Base-by-base conservation (phyloP, 768 basidiomycete species). In the Russula olivacea region DNA sequence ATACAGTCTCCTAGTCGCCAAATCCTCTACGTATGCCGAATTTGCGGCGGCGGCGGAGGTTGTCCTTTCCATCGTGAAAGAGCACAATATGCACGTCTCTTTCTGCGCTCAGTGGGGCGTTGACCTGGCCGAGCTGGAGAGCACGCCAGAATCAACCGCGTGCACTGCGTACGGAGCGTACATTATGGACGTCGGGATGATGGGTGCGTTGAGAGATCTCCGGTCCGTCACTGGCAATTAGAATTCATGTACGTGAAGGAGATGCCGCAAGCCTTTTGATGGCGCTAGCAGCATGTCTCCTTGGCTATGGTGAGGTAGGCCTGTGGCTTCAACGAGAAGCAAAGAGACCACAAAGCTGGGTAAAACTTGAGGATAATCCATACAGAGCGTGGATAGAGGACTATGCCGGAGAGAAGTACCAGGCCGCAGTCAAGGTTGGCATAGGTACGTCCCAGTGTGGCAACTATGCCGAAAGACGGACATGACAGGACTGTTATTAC, bases 281-380 rank as follows among this genome's bases (percentile, higher is more conserved):
- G 76, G 88, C 91, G 0, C 79, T 94, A 1, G 84, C 89, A 11
- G 87, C 91, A 9, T 98, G 95, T 71, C 77, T 96, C 10, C 75
- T 96, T 0, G 95, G 94, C 2, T 98, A 97, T 71, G 94, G 94
- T 12, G 91, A 96, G 71, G 91, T 94, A 0, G 94, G 93, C 1
- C 74, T 91, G 45, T 91, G 92, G 86, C 76, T 98, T 36, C 81
- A 84, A 72, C 82, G 79, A 40, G 79, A 87, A 63, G 80, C 79
- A 1, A 70, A 76, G 40, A 69, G 67, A 45, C 77, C 75, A 11
- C 71, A 76, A 28, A 80, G 77, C 23, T 86, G 84, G 80, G 81
- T 88, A 21, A 69, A 77, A 40, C 70, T 85, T 59, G 80, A 85
- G 11, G 83, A 80, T 0, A 96, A 96, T 69, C 82, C 84, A 5